These are phyloP conservation scores for Hypoxylon fuscum DNA, from an alignment of 495 filamentous ascomycete genomes.

Conservation along the genomic window DNA sequence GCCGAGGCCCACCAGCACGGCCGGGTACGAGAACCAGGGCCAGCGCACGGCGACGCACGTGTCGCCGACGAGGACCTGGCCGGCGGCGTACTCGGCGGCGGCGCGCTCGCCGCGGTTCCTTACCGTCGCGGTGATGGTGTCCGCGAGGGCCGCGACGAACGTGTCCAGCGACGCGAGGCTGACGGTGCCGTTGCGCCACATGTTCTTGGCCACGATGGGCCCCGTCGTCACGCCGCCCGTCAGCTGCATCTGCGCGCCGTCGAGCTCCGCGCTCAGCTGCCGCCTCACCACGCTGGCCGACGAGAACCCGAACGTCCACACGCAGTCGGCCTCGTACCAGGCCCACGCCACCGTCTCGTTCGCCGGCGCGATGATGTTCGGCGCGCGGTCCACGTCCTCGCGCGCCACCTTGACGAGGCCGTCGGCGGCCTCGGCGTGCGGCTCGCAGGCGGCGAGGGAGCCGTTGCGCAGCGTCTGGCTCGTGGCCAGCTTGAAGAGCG, in stretches of 20 bases:
- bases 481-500: not conserved
- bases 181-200: not conserved
- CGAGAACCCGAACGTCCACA: not conserved
- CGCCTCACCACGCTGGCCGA: not conserved
- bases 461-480: not conserved
- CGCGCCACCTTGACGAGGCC: not conserved
- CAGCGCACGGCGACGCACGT: conserved; percentile 22
- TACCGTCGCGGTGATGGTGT: not conserved
- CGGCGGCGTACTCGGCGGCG: not conserved
- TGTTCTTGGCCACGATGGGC: not conserved
- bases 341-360: not conserved
- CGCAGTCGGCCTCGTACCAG: not conserved
- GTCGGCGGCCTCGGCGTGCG: not conserved
- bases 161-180: not conserved
- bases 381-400: not conserved
- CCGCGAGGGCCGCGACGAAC: not conserved
- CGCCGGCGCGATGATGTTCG: not conserved
- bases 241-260: not conserved
- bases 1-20: not conserved
- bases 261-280: not conserved
- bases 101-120: not conserved
- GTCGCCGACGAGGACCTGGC: conserved; percentile 23
- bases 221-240: not conserved
- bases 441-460: not conserved
- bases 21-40: not conserved